Evolutionary conservation across 352 stramenopile genomes (phyloP).

Genomic region (Phytophthora brassicae): DNA sequence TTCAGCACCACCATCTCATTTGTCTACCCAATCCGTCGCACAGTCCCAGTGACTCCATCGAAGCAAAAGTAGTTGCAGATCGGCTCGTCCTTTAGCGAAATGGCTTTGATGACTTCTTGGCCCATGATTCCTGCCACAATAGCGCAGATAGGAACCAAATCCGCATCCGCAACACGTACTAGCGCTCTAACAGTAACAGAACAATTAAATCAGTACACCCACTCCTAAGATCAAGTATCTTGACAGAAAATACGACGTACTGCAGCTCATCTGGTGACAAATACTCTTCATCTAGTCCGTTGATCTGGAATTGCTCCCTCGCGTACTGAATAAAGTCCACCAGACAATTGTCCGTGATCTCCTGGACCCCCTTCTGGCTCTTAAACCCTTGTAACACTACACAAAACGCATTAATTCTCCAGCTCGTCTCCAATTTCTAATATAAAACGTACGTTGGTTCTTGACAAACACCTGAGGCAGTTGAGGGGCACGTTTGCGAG

Average conservation of each 20-base stretch:
- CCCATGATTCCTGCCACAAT: constrained; percentile 96
- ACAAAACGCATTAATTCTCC: constrained; percentile 2
- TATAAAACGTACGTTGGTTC: constrained; percentile 58
- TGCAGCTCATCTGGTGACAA: constrained; percentile 54
- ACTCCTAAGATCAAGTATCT: background rate
- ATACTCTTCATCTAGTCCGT: constrained; percentile 69
- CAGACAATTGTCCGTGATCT: constrained; percentile 20
- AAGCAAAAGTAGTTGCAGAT: constrained; percentile 97
- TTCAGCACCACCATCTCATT: background rate
- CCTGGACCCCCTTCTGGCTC: constrained; percentile 17
- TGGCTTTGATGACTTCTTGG: constrained; percentile 98
- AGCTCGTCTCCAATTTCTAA: background rate
- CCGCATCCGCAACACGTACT: constrained; percentile 40
- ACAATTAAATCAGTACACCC: background rate
- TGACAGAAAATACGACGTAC: too few relatives aligned
- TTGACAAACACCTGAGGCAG: constrained; percentile 81
- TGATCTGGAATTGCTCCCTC: constrained; percentile 39
- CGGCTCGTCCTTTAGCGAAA: constrained; percentile 95
- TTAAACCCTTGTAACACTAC: constrained; percentile 71
- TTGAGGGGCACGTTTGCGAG: constrained; percentile 67
- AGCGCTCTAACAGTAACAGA: constrained; percentile 32
- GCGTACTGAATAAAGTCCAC: constrained; percentile 67
- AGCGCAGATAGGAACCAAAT: constrained; percentile 92
- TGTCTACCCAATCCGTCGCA: constrained; percentile 59
- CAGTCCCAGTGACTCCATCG: constrained; percentile 65